These are phyloP conservation scores for Aaosphaeria arxii DNA, from an alignment of 2,329 filamentous ascomycete species.

Conservation along the genomic window DNA sequence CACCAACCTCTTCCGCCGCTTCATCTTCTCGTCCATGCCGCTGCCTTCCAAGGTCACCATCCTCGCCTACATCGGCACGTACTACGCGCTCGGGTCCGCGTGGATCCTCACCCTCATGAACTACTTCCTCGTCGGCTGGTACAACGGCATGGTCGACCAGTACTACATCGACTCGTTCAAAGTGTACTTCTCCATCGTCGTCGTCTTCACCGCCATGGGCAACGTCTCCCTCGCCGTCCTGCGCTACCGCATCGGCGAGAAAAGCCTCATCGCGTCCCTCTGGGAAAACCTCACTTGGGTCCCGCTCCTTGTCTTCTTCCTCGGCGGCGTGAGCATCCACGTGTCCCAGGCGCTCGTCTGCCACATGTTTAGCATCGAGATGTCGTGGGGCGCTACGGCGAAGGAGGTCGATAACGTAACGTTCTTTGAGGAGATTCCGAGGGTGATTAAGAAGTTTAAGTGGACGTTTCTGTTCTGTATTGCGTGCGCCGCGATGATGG, in stretches of 20 bases:
- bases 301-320: constrained; percentile 70
- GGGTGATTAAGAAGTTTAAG: constrained; percentile 76
- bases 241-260: constrained; percentile 60
- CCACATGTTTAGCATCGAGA: constrained; percentile 83
- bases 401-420: constrained; percentile 80
- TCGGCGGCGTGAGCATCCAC: constrained; percentile 78
- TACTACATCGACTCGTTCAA: constrained; percentile 75
- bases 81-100: constrained; percentile 67
- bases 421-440: constrained; percentile 81
- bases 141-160: constrained; percentile 71
- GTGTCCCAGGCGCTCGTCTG: constrained; percentile 74
- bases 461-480: constrained; percentile 61
- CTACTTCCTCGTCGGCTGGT: constrained; percentile 71
- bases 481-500: constrained; percentile 57
- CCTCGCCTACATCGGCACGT: constrained; percentile 67
- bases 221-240: constrained; percentile 61
- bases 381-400: constrained; percentile 80
- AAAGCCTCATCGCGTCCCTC: constrained; percentile 48
- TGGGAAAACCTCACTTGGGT: constrained; percentile 63
- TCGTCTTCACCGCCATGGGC: constrained; percentile 63
- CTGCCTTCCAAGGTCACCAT: constrained; percentile 69
- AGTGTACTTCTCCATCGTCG: constrained; percentile 61
- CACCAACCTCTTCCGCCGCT: constrained; percentile 61
- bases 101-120: constrained; percentile 67
- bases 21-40: constrained; percentile 60